Conservation (phyloP, 1,284 basidiomycete species). For the Abortiporus biennis region DNA sequence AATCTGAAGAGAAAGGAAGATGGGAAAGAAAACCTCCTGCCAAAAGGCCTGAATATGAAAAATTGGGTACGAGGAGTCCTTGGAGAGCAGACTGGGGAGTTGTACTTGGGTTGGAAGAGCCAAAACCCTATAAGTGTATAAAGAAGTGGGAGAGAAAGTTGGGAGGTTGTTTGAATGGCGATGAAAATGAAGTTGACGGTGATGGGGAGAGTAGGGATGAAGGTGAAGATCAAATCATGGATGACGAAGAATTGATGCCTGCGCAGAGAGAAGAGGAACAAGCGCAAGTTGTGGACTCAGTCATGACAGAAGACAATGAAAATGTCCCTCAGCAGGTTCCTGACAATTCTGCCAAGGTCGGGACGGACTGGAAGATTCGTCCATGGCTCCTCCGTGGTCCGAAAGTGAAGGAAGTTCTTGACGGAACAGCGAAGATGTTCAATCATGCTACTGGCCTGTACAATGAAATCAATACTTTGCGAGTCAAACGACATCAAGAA, state of each 20-base stretch:
- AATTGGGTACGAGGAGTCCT: slow-evolving; percentile 61
- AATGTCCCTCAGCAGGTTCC: neutral
- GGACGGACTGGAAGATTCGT: too few relatives aligned
- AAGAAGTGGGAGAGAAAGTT: too few relatives aligned
- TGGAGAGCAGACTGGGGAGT: slow-evolving; percentile 73
- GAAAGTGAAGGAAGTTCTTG: slow-evolving; percentile 38
- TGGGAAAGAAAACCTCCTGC: slow-evolving; percentile 84
- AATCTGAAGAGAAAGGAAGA: slow-evolving; percentile 42
- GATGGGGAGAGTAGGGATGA: slow-evolving; percentile 12
- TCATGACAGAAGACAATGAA: slow-evolving; percentile 1
- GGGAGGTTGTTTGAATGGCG: too few relatives aligned
- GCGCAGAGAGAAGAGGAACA: slow-evolving; percentile 44
- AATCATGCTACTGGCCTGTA: slow-evolving; percentile 40
- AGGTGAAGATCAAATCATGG: slow-evolving; percentile 22
- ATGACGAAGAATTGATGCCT: slow-evolving; percentile 41
- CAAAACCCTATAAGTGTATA: too few relatives aligned
- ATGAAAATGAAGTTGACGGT: neutral
- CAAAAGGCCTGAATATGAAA: slow-evolving; percentile 71
- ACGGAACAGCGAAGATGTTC: slow-evolving; percentile 33
- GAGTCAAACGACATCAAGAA: slow-evolving; percentile 44
- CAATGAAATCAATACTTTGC: slow-evolving; percentile 50
- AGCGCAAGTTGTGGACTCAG: too few relatives aligned
- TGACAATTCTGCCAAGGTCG: neutral
- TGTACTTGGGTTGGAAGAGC: slow-evolving; percentile 47
- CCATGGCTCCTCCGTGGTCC: slow-evolving; percentile 69